phyloP scores from a whole-genome alignment of 2,329 filamentous ascomycete species.

The Helotiales sp. region DNA sequence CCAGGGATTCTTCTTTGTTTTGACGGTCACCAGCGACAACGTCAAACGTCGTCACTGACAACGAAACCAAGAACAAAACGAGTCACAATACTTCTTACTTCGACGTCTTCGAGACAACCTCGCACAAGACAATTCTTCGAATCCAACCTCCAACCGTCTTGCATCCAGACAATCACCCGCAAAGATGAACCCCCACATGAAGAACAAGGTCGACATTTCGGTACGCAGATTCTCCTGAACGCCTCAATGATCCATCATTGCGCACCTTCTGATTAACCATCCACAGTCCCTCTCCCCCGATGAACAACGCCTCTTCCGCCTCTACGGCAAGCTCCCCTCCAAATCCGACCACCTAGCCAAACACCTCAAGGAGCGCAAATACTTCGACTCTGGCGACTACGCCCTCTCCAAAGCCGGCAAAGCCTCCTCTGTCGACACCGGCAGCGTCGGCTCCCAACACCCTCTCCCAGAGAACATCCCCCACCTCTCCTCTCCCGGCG shows the following conservation, averaged over 20 bases:
- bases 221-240: constrained; percentile 57
- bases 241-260: constrained; percentile 12
- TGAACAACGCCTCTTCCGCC: constrained; percentile 92
- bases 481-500: constrained; percentile 70
- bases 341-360: constrained; percentile 97
- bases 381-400: constrained; percentile 96
- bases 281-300: constrained; percentile 83
- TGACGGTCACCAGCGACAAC: neutral
- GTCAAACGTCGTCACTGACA: constrained; percentile 1
- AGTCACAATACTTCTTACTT: neutral
- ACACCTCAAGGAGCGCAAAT: constrained; percentile 98
- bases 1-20: neutral
- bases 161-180: neutral
- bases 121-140: neutral
- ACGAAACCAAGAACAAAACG: neutral
- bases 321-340: constrained; percentile 96
- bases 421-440: constrained; percentile 89
- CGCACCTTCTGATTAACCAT: constrained; percentile 3
- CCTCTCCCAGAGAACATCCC: constrained; percentile 94
- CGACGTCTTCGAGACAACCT: neutral
- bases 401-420: constrained; percentile 97
- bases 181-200: constrained; percentile 90
- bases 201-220: constrained; percentile 97
- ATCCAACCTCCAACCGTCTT: neutral
- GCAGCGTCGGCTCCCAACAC: constrained; percentile 91